These are phyloP conservation scores for Phaeosphaeriaceae sp. DNA, from an alignment of 2,329 filamentous ascomycete genomes.

Conservation along the genomic window DNA sequence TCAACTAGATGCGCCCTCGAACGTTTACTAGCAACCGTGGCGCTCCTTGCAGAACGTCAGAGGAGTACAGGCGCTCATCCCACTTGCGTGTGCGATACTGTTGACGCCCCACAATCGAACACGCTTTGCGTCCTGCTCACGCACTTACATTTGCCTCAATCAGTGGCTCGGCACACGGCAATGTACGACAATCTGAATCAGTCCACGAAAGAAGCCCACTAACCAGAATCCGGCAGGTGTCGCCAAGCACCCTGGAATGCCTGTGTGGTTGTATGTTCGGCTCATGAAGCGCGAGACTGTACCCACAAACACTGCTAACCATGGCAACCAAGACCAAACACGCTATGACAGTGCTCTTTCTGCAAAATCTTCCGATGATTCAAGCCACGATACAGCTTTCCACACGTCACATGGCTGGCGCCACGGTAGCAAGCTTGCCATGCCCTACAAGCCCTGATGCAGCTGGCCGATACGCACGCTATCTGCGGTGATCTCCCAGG, in stretches of 20 bases:
- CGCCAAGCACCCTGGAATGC: constrained; percentile 35
- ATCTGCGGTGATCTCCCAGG: constrained; percentile 33
- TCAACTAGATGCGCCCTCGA: constrained; percentile 4
- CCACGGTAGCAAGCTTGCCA: constrained; percentile 1
- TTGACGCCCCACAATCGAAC: constrained; percentile 27
- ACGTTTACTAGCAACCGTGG: constrained; percentile 26
- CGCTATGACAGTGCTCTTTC: constrained; percentile 13
- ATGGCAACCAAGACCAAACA: constrained; percentile 3
- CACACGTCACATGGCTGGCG: neutral
- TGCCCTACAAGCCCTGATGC: constrained; percentile 12
- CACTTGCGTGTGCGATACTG: constrained; percentile 19
- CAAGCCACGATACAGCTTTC: neutral
- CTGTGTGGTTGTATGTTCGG: neutral
- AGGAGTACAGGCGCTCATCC: constrained; percentile 19
- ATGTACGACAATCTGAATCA: constrained; percentile 18
- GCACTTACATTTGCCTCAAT: neutral
- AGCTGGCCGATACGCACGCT: constrained; percentile 21
- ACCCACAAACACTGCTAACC: constrained; percentile 4
- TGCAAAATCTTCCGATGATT: neutral
- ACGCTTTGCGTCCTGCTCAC: constrained; percentile 24
- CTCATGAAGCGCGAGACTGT: neutral
- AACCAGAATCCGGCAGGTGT: constrained; percentile 18
- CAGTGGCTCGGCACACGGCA: constrained; percentile 5
- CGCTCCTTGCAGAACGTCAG: constrained; percentile 30
- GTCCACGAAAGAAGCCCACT: constrained; percentile 6